Evolutionary conservation across 345 rosid species (phyloP), one percentile per base, ranked within the genome.

Genomic region (Acer yangbiense): DNA sequence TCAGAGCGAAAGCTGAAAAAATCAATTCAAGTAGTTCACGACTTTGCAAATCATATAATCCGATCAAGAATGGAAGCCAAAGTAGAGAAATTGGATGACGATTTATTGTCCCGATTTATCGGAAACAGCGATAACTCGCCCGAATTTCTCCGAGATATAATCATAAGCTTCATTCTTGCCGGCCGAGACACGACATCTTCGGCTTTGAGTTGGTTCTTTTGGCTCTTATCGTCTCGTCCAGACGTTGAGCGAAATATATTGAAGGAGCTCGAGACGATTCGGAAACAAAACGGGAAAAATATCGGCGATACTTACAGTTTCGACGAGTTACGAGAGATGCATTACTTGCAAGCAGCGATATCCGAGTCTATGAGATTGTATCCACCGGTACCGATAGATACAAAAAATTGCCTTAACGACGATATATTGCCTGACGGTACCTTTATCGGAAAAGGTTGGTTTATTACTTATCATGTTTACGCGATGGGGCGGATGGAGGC

Each of bases 131-230:
- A 46, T 68, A 2, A 77, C 77, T 23, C 82, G 71, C 35, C 29
- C 61, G 60, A 65, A 7, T 79, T 82, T 39, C 80, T 82, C 23
- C 73, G 62, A 0, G 85, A 83, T 43, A 80, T 87, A 8, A 81
- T 83, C 48, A 82, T 85, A 71, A 87, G 87, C 80, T 87, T 87
- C 70, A 83, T 85, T 71, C 82, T 87, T 9, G 90, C 88, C 0
- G 87, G 90, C 11, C 74, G 87, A 6, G 90, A 87, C 77, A 82
- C 90, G 1, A 87, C 87, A 1, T 85, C 88, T 2, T 78, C 88
- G 9, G 88, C 90, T 7, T 74, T 87, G 27, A 76, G 86, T 11
- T 87, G 84, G 83, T 87, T 83, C 82, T 85, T 87, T 76, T 87
- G 87, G 86, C 66, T 85, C 27, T 60, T 87, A 5, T 80, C 79